Evolutionary conservation across 2,329 filamentous ascomycete species (phyloP).

Genomic region (Penicillium sp.): DNA sequence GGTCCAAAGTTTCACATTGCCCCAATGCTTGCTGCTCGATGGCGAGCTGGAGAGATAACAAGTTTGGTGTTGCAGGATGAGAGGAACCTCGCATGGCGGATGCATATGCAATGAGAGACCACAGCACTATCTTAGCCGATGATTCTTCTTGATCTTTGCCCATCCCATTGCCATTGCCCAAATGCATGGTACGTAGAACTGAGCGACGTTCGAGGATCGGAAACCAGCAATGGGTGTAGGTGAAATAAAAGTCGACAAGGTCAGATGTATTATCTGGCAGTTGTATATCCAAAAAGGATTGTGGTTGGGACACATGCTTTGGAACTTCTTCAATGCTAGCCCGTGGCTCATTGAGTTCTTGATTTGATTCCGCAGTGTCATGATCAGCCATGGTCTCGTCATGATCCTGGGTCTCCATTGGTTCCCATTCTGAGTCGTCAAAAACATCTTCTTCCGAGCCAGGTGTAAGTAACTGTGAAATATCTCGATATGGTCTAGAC

Average conservation of each 20-base stretch:
- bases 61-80: not conserved
- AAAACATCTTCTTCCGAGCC: constrained; percentile 3
- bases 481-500: constrained; percentile 14
- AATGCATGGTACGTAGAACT: constrained; percentile 55
- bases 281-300: not conserved
- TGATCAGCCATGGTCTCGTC: constrained; percentile 6
- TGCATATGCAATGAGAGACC: constrained; percentile 55
- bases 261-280: constrained; percentile 29
- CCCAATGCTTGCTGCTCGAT: constrained; percentile 12
- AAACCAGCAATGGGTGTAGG: constrained; percentile 74
- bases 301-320: not conserved
- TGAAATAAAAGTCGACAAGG: constrained; percentile 70
- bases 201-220: constrained; percentile 69
- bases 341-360: not conserved
- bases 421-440: constrained; percentile 16
- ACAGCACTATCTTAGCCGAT: constrained; percentile 40
- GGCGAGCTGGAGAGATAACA: constrained; percentile 6
- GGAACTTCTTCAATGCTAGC: not conserved
- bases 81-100: not conserved
- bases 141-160: not conserved
- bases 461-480: constrained; percentile 12
- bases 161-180: constrained; percentile 29
- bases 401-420: constrained; percentile 5
- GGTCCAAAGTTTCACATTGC: constrained; percentile 49
- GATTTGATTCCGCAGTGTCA: not conserved